Percentiles rank a stretch among this genome's conserved stretches.
These are phyloP conservation scores for Psilocybe tampanensis DNA, from an alignment of 768 basidiomycete genomes.

Conservation along the genomic window DNA sequence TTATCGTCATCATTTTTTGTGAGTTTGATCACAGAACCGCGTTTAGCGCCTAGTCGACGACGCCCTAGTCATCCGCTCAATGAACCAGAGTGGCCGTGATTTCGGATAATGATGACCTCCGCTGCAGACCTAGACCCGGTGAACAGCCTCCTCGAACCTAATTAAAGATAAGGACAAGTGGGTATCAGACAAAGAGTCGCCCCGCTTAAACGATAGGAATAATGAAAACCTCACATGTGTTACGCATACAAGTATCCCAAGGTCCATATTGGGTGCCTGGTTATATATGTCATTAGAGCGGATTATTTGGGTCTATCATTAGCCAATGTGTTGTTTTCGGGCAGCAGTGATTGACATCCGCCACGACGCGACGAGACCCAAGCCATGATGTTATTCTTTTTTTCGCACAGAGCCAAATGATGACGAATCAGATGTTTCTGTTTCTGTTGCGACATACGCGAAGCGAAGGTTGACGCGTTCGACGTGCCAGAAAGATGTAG, in stretches of 20 bases:
- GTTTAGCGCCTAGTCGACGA: too few species aligned
- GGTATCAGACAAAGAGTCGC: neutral
- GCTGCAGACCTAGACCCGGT: neutral
- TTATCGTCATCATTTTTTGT: too few species aligned
- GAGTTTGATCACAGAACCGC: too few species aligned
- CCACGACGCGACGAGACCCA: neutral
- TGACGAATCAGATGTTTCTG: neutral
- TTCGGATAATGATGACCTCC: neutral
- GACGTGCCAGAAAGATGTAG: neutral
- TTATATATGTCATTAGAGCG: neutral
- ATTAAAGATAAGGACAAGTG: too few species aligned
- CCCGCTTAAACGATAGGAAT: neutral
- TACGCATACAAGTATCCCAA: neutral
- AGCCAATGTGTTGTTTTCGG: neutral
- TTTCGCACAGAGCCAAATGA: neutral
- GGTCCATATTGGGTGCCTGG: neutral
- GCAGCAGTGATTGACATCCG: neutral
- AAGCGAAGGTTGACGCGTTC: too few species aligned
- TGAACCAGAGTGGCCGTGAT: neutral
- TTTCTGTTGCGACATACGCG: neutral
- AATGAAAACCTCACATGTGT: neutral
- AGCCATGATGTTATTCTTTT: neutral
- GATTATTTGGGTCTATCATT: neutral
- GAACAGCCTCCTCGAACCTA: too few species aligned
- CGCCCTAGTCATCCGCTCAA: too few species aligned